Conservation (phyloP, 2,329 filamentous ascomycete species). For the Pseudocercospora fijiensis region DNA sequence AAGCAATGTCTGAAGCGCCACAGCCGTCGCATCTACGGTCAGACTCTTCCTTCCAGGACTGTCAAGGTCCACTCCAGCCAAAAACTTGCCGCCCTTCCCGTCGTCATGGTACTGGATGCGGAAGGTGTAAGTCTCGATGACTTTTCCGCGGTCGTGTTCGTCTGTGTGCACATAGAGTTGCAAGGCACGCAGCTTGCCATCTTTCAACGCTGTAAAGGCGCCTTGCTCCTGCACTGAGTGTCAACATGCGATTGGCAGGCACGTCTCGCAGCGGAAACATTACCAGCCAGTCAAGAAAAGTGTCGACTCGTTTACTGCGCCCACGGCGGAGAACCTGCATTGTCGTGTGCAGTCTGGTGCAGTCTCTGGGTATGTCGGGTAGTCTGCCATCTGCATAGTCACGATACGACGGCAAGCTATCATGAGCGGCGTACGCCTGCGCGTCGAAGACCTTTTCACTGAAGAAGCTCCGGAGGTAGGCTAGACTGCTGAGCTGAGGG, state of each 20-base stretch:
- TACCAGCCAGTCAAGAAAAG: conserved; percentile 51
- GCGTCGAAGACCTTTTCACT: conserved; percentile 36
- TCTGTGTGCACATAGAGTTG: conserved; percentile 49
- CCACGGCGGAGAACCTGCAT: conserved; percentile 45
- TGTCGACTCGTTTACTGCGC: conserved; percentile 44
- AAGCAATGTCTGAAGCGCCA: conserved; percentile 46
- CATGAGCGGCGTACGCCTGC: conserved; percentile 30
- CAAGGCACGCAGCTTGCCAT: conserved; percentile 46
- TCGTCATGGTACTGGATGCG: conserved; percentile 45
- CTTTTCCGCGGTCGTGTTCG: conserved; percentile 34
- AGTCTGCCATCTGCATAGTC: conserved; percentile 34
- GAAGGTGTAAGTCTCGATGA: conserved; percentile 54
- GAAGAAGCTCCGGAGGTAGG: conserved; percentile 39
- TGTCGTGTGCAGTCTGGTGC: conserved; percentile 12
- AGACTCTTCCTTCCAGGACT: conserved; percentile 35
- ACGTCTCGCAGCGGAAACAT: not conserved
- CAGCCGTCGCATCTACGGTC: conserved; percentile 43
- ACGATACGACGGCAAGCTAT: conserved; percentile 33
- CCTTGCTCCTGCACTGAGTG: conserved; percentile 47
- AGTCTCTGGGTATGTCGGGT: conserved; percentile 9
- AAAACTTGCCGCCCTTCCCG: conserved; percentile 16
- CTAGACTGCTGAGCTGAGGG: conserved; percentile 38
- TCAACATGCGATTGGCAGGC: conserved; percentile 26
- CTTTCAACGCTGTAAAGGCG: conserved; percentile 49
- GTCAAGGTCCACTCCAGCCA: conserved; percentile 33